Percentiles rank a stretch among this genome's conserved stretches.
Evolutionary conservation across 202 grass and related monocot genomes (phyloP).

Genomic region (Setaria italica): DNA sequence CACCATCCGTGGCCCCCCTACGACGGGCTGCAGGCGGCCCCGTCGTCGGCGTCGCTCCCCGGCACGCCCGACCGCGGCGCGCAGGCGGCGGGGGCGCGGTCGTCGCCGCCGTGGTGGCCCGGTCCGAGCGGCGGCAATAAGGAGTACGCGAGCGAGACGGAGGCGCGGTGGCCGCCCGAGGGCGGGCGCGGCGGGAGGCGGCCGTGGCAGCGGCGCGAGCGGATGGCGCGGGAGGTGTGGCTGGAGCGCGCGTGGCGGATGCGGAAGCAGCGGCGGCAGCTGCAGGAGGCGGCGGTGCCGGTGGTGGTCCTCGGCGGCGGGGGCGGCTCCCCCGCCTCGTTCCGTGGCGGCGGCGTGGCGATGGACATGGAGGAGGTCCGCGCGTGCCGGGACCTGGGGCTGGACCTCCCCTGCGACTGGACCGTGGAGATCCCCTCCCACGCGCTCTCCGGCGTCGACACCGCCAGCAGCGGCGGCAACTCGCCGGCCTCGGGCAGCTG

Average conservation of each 20-base stretch:
- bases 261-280: conserved; percentile 52
- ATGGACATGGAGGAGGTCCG: conserved; percentile 70
- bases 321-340: not conserved
- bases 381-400: conserved; percentile 64
- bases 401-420: conserved; percentile 62
- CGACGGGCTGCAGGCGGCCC: not conserved
- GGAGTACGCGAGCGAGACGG: conserved; percentile 84
- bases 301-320: conserved; percentile 35
- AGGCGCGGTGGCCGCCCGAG: conserved; percentile 42
- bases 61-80: conserved; percentile 54
- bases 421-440: conserved; percentile 60
- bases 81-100: not conserved
- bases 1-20: not conserved
- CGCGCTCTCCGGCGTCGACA: conserved; percentile 54
- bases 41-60: conserved; percentile 58
- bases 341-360: conserved; percentile 33
- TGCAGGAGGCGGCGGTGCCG: conserved; percentile 17
- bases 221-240: conserved; percentile 64
- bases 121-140: conserved; percentile 1
- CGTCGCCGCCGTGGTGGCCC: not conserved
- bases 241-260: conserved; percentile 57
- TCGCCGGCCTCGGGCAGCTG: conserved; percentile 73
- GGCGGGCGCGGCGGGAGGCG: not conserved
- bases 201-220: conserved; percentile 14
- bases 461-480: conserved; percentile 63